Conservation (phyloP, 2,329 filamentous ascomycete species). For the Xylaria sp. region DNA sequence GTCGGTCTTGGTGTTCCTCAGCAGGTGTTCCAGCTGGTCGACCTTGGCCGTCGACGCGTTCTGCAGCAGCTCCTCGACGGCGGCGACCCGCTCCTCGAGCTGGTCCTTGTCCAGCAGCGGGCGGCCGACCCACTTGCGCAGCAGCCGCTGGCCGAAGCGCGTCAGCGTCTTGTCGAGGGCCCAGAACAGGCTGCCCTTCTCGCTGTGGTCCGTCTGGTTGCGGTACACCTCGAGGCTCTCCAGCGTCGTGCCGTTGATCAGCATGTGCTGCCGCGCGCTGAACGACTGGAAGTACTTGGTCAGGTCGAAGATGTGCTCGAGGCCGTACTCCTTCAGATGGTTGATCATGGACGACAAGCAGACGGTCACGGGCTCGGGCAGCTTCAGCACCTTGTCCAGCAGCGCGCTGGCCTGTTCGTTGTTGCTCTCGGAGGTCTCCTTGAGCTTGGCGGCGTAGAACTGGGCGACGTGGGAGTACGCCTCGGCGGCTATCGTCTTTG, state of each 20-base stretch:
- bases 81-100: constrained; percentile 77
- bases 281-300: constrained; percentile 98
- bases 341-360: constrained; percentile 97
- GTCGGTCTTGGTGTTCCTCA: constrained; percentile 74
- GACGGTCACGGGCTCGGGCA: constrained; percentile 84
- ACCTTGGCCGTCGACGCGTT: constrained; percentile 67
- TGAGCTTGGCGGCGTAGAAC: constrained; percentile 89
- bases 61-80: constrained; percentile 83
- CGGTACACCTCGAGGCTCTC: constrained; percentile 95
- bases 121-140: constrained; percentile 93
- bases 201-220: constrained; percentile 84
- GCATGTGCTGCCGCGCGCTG: constrained; percentile 91
- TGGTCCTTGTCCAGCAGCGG: constrained; percentile 76
- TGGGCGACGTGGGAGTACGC: constrained; percentile 86
- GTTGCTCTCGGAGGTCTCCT: constrained; percentile 58
- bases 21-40: constrained; percentile 72
- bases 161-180: constrained; percentile 91
- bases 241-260: constrained; percentile 91
- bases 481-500: constrained; percentile 81
- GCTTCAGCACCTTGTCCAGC: constrained; percentile 81
- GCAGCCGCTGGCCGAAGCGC: constrained; percentile 80
- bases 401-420: constrained; percentile 61
- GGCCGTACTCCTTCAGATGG: constrained; percentile 86
- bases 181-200: constrained; percentile 93
- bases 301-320: constrained; percentile 93